Base-by-base conservation (phyloP, 805 yeast species). In the Wickerhamiella galacta region DNA sequence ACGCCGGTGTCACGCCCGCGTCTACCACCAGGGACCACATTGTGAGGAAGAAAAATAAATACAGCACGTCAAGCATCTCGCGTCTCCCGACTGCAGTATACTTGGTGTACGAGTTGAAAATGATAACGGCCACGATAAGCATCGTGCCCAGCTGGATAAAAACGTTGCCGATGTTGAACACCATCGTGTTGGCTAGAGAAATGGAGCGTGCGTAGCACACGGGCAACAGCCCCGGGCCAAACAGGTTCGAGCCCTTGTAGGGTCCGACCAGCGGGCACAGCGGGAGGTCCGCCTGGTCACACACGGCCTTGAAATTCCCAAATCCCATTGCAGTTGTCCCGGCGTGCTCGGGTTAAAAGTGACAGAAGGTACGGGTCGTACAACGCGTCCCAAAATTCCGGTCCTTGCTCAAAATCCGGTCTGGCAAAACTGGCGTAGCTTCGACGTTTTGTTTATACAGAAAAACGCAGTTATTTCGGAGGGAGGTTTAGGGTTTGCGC, bases 21-120 rank as follows among this genome's bases (percentile, higher is more conserved):
- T 87, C 94, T 4, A 82, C 92, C 16, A 87, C 66, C 30, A 87
- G 60, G 2, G 85, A 66, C 39, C 75, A 57, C 11, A 78, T 64
- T 4, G 71, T 64, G 41, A 78, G 63, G 1, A 68, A 60, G 20
- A 75, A 58, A 39, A 66, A 63, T 26, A 70, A 47, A 54, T 75
- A 72, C 53, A 73, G 75, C 48, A 79, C 75, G 43, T 68, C 70
- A 34, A 81, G 55, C 73, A 83, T 77, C 50, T 90, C 98, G 9
- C 72, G 63, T 39, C 96, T 65, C 3, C 95, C 96, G 37, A 90
- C 85, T 9, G 96, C 95, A 0, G 98, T 90, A 51, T 80, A 85
- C 60, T 87, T 82, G 38, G 75, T 62, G 50, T 85, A 64, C 28
- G 85, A 72, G 44, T 77, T 75, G 60, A 74, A 79, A 9, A 83